These are phyloP conservation scores for Apophysomyces trapeziformis DNA, from an alignment of 371 early-diverging fungal species.

Conservation along the genomic window DNA sequence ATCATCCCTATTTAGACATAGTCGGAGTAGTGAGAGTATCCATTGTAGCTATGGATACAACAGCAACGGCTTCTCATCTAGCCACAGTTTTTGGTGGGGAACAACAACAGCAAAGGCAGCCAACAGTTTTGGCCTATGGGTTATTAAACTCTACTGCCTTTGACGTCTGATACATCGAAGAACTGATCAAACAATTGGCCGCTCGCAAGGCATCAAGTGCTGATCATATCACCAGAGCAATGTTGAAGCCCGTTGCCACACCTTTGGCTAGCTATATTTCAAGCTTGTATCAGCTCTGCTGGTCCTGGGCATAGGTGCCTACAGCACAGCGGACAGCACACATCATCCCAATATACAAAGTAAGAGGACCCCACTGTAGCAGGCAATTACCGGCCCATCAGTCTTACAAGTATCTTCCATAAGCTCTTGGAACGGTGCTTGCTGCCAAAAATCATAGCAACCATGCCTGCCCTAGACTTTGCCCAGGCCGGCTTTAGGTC, in stretches of 20 bases:
- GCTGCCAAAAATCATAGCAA: no score
- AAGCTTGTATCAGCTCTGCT: constrained; percentile 16
- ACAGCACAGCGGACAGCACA: no score
- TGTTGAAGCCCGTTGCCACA: constrained; percentile 7
- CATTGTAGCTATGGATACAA: no score
- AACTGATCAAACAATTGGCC: constrained; percentile 8
- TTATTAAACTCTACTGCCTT: background rate
- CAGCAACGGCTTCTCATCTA: no score
- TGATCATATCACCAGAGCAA: constrained; percentile 20
- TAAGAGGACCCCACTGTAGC: constrained; percentile 20
- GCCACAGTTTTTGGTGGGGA: background rate
- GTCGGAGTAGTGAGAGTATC: no score
- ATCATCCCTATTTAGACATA: no score
- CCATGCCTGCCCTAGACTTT: no score
- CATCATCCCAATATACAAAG: constrained; percentile 22
- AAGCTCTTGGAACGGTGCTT: no score
- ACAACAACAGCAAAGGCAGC: background rate
- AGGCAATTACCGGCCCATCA: constrained; percentile 25
- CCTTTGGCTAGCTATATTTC: background rate
- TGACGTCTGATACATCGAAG: background rate
- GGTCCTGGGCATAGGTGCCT: constrained; percentile 14
- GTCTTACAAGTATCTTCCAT: constrained; percentile 16
- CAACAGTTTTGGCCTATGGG: background rate
- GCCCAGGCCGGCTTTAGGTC: constrained; percentile 14
- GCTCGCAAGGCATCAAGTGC: constrained; percentile 22